Evolutionary conservation across 2,329 filamentous ascomycete species (phyloP), one percentile per base, ranked within the genome.

Genomic region (Peltaster fructicola): DNA sequence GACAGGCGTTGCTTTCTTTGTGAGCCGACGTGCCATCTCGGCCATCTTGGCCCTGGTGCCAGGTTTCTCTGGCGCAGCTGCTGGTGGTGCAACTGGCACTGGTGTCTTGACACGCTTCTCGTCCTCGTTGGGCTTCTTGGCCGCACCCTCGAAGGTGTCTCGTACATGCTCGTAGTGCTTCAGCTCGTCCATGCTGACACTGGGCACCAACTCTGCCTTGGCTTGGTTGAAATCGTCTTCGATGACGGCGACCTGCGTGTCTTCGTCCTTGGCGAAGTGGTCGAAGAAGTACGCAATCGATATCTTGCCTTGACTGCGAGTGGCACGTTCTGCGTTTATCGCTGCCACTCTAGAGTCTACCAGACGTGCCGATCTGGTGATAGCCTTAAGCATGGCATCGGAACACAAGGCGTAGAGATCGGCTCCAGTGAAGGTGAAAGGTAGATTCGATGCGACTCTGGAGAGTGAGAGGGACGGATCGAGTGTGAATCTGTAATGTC

Each of bases 371-470:
- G 90, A 80, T 4, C 88, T 72, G 3, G 88, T 98, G 30, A 98
- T 85, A 11, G 88, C 88, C 51, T 98, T 95, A 38, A 98, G 74
- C 88, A 98, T 98, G 25, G 88, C 82, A 50, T 98, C 88, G 20
- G 82, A 92, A 57, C 85, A 95, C 11, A 98, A 65, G 1, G 88
- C 88, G 52, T 98, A 98, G 45, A 98, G 74, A 54, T 98, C 88
- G 34, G 88, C 88, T 44, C 88, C 88, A 0, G 88, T 98, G 55
- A 93, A 98, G 3, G 85, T 95, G 48, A 93, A 88, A 0, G 88
- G 88, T 4, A 98, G 65, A 7, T 63, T 63, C 25, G 76, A 63
- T 4, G 85, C 76, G 22, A 98, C 70, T 6, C 68, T 57, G 14
- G 63, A 50, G 7, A 98, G 68, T 7, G 80, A 88, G 22, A 93